phyloP scores from a whole-genome alignment of 1,284 basidiomycete species.

The Ustilago bromivora region DNA sequence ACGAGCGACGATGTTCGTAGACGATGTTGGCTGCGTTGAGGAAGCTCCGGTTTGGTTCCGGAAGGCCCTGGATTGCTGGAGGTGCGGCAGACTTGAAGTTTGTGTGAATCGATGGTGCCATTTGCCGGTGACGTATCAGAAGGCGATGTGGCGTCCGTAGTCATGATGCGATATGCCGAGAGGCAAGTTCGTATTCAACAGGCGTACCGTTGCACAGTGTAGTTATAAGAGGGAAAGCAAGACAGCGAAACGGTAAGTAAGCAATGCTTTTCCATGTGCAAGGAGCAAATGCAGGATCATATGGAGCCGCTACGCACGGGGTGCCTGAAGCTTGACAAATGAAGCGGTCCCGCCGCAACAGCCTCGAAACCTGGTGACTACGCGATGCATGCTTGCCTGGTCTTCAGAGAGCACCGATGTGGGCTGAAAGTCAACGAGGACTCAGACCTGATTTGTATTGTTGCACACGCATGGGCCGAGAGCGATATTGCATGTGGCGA shows the following conservation, averaged over 20 bases:
- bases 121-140: neutral
- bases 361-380: neutral
- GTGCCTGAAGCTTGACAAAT: neutral
- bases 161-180: neutral
- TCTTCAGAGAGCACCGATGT: neutral
- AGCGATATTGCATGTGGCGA: neutral
- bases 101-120: neutral
- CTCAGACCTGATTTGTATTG: neutral
- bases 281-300: too few relatives aligned
- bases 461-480: neutral
- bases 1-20: constrained; percentile 19
- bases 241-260: neutral
- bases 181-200: neutral
- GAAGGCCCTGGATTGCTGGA: constrained; percentile 9
- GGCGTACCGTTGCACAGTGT: neutral
- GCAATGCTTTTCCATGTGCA: neutral
- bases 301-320: neutral
- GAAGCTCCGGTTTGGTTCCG: constrained; percentile 25
- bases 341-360: neutral
- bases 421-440: neutral
- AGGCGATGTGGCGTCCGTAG: neutral
- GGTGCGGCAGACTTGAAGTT: neutral
- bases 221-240: neutral
- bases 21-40: constrained; percentile 36
- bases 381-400: neutral